phyloP scores from a whole-genome alignment of 192 early-diverging fungal genomes.

The Coemansia sp. region DNA sequence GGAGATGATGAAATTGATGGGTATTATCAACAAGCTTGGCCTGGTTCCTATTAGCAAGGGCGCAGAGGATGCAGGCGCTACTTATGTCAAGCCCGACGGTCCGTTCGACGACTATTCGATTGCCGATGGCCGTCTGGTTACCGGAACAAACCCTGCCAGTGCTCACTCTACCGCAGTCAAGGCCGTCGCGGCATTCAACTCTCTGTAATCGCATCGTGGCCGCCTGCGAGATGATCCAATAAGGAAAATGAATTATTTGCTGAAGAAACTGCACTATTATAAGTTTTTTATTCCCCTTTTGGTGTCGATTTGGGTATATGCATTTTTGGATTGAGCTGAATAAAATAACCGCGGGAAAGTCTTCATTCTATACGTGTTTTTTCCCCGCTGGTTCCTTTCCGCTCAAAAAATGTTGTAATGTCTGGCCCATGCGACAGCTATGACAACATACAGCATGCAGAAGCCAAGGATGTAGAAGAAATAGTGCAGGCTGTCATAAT shows the following conservation, averaged over 20 bases:
- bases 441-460: constrained; percentile 36
- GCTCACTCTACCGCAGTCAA: constrained; percentile 53
- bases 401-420: constrained; percentile 43
- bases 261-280: not conserved
- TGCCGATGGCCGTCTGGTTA: constrained; percentile 65
- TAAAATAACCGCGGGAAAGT: too few relatives aligned
- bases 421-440: constrained; percentile 36
- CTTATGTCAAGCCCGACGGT: constrained; percentile 55
- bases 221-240: too few relatives aligned
- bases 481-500: constrained; percentile 39
- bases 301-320: too few relatives aligned
- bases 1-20: constrained; percentile 41
- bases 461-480: constrained; percentile 47
- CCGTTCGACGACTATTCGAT: constrained; percentile 51
- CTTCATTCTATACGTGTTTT: too few relatives aligned
- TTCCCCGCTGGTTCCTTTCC: too few relatives aligned
- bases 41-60: constrained; percentile 48
- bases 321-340: too few relatives aligned
- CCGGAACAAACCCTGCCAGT: constrained; percentile 68
- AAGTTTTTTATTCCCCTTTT: not conserved
- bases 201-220: constrained; percentile 12
- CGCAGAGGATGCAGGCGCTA: constrained; percentile 54
- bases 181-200: constrained; percentile 35
- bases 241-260: too few relatives aligned
- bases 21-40: constrained; percentile 32